Evolutionary conservation across 768 basidiomycete genomes (phyloP).

Genomic region (Termitomyces sp.): DNA sequence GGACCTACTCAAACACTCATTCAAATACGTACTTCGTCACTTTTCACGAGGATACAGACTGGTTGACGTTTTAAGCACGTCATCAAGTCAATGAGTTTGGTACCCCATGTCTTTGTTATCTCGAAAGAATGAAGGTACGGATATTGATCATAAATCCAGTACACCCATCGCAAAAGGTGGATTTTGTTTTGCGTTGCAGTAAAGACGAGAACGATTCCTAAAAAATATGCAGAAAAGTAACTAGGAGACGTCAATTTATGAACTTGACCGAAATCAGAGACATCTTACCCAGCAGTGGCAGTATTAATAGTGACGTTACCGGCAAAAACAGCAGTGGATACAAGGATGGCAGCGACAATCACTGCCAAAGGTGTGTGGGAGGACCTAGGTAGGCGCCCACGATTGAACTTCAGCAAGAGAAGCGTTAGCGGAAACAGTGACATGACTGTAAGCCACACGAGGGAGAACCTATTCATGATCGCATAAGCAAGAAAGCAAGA

Average conservation of each 20-base stretch:
- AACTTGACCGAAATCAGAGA: neutral
- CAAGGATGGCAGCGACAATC: constrained; percentile 34
- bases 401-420: constrained; percentile 58
- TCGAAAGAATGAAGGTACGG: constrained; percentile 36
- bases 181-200: constrained; percentile 48
- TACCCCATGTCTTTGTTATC: constrained; percentile 35
- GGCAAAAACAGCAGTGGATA: constrained; percentile 39
- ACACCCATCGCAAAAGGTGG: constrained; percentile 42
- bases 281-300: constrained; percentile 44
- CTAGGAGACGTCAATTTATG: constrained; percentile 21
- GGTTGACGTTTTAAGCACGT: constrained; percentile 41
- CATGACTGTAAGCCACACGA: constrained; percentile 65
- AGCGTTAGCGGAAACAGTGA: constrained; percentile 55
- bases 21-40: constrained; percentile 50
- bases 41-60: constrained; percentile 55
- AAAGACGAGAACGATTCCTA: constrained; percentile 42
- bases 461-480: constrained; percentile 43
- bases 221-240: constrained; percentile 60
- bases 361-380: constrained; percentile 31
- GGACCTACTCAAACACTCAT: neutral
- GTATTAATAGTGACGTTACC: constrained; percentile 61
- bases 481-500: neutral
- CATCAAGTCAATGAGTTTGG: constrained; percentile 38
- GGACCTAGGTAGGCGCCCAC: constrained; percentile 47
- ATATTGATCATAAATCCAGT: constrained; percentile 63